Evolutionary conservation across 2,329 filamentous ascomycete species (phyloP).

Genomic region (Arthrobotrys sinensis): DNA sequence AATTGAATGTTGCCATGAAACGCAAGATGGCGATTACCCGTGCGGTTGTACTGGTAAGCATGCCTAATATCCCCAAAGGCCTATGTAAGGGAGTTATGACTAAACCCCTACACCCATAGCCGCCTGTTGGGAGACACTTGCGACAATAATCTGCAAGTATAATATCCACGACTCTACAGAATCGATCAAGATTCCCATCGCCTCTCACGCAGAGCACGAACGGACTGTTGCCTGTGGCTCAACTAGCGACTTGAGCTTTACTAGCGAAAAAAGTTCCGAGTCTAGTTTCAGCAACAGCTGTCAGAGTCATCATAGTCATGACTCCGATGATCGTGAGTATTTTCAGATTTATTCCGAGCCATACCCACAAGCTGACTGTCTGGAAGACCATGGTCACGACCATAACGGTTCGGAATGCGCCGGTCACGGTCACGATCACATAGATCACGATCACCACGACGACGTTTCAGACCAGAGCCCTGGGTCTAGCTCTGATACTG

Average conservation of each 20-base stretch:
- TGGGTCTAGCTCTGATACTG: conserved; percentile 3
- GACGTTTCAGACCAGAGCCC: background rate
- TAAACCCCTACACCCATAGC: conserved; percentile 2
- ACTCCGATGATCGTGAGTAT: conserved; percentile 32
- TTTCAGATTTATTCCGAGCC: background rate
- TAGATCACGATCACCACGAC: background rate
- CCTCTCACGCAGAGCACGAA: conserved; percentile 13
- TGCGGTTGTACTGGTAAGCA: conserved; percentile 50
- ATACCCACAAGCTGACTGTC: background rate
- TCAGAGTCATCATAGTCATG: conserved; percentile 24
- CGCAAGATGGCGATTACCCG: background rate
- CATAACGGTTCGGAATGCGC: background rate
- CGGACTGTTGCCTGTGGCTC: background rate
- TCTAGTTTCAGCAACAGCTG: conserved; percentile 29
- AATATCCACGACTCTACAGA: conserved; percentile 30
- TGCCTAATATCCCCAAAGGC: background rate
- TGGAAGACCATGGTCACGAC: background rate
- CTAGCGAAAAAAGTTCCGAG: conserved; percentile 23
- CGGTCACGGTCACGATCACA: conserved; percentile 15
- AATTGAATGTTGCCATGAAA: conserved; percentile 38
- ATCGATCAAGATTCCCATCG: background rate
- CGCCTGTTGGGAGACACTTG: conserved; percentile 29
- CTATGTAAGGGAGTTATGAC: too few relatives aligned
- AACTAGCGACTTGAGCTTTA: conserved; percentile 40
- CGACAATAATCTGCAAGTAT: conserved; percentile 47